Evolutionary conservation across 805 yeast genomes (phyloP).

Genomic region (Wickerhamomyces canadensis): DNA sequence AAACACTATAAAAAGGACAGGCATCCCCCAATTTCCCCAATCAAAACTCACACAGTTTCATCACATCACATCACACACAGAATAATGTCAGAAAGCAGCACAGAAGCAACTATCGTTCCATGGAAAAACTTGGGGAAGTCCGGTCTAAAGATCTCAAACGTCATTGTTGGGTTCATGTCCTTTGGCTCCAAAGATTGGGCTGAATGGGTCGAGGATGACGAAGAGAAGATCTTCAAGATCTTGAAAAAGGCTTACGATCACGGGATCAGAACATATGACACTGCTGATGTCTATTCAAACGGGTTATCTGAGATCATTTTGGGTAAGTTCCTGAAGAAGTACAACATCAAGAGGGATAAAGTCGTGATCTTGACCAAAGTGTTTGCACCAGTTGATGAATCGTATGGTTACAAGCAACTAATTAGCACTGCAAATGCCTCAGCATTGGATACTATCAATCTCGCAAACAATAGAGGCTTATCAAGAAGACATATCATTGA

Average conservation of each 20-base stretch:
- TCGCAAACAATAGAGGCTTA: conserved; percentile 31
- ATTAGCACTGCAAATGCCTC: background rate
- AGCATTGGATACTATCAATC: background rate
- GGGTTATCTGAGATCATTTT: conserved; percentile 41
- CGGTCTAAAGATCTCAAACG: conserved; percentile 40
- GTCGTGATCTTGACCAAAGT: conserved; percentile 47
- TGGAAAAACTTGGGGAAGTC: conserved; percentile 30
- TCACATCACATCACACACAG: no score
- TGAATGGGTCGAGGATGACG: conserved; percentile 40
- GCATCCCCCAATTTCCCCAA: no score
- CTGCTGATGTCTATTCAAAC: conserved; percentile 41
- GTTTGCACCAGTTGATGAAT: conserved; percentile 27
- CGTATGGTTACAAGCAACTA: conserved; percentile 7
- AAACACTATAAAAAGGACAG: no score
- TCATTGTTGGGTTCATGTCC: conserved; percentile 50
- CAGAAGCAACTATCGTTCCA: background rate
- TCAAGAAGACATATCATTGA: conserved; percentile 43
- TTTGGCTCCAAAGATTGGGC: conserved; percentile 38
- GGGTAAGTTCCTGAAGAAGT: conserved; percentile 46
- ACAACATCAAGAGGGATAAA: conserved; percentile 43
- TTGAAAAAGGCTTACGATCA: conserved; percentile 38
- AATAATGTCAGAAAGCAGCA: background rate
- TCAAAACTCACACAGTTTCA: no score
- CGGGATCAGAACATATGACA: conserved; percentile 42
- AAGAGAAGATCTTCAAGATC: conserved; percentile 35